Evolutionary conservation across 208 protist genomes (phyloP).

Genomic region (Crithidia bombi): DNA sequence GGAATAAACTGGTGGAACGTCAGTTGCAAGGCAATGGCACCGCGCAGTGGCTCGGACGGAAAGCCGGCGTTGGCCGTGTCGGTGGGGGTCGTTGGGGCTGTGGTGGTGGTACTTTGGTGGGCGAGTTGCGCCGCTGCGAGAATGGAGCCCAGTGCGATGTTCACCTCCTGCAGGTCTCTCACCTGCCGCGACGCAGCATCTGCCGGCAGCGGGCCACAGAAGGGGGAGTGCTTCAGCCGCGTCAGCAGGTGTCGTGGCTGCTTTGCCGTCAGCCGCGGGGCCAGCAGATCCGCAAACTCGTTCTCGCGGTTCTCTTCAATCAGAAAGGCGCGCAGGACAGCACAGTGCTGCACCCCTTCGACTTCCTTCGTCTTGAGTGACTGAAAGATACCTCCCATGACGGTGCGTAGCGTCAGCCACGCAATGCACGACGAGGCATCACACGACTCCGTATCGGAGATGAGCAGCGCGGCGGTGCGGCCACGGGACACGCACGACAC

Average conservation of each 20-base stretch:
- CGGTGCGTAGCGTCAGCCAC: constrained; percentile 44
- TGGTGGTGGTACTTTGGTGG: background rate
- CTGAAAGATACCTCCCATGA: constrained; percentile 39
- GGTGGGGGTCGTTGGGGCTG: background rate
- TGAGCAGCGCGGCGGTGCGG: constrained; percentile 38
- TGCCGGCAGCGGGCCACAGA: constrained; percentile 38
- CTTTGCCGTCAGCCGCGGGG: background rate
- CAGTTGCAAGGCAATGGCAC: constrained; percentile 43
- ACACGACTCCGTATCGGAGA: constrained; percentile 41
- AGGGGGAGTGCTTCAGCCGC: constrained; percentile 44
- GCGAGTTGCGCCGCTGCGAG: constrained; percentile 6
- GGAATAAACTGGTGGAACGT: constrained; percentile 41
- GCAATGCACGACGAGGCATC: constrained; percentile 34
- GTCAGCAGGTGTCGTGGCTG: constrained; percentile 15
- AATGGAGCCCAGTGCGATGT: constrained; percentile 24
- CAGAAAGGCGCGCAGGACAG: constrained; percentile 34
- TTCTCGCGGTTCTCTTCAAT: constrained; percentile 21
- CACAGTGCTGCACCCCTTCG: constrained; percentile 25
- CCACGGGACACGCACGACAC: constrained; percentile 41
- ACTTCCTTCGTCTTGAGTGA: constrained; percentile 26
- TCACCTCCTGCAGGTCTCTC: constrained; percentile 35
- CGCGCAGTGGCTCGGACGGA: constrained; percentile 24
- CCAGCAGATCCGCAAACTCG: constrained; percentile 39
- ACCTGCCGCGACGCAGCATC: constrained; percentile 32
- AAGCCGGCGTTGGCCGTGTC: background rate